phyloP scores from a whole-genome alignment of 2,329 filamentous ascomycete species.

The Aspergillus puulaauensis region DNA sequence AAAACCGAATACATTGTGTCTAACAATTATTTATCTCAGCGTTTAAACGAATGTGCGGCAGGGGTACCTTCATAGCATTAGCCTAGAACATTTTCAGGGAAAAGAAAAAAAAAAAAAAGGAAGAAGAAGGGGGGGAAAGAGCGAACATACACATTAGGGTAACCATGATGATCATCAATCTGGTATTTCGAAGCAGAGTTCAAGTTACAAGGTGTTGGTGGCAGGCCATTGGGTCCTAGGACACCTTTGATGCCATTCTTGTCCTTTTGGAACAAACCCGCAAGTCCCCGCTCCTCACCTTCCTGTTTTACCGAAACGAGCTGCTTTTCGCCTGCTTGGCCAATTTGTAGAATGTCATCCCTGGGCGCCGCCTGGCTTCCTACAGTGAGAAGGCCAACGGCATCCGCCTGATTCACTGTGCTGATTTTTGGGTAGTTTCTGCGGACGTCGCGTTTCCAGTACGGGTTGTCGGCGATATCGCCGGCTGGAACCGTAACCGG shows the following conservation, averaged over 20 bases:
- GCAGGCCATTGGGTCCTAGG: slow-evolving; percentile 74
- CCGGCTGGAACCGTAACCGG: slow-evolving; percentile 80
- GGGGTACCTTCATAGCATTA: slow-evolving; percentile 38
- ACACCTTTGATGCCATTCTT: slow-evolving; percentile 56
- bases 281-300: slow-evolving; percentile 69
- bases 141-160: slow-evolving; percentile 64
- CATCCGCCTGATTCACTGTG: slow-evolving; percentile 78
- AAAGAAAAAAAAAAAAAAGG: not conserved
- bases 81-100: slow-evolving; percentile 22
- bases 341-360: slow-evolving; percentile 72
- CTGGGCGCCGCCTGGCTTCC: slow-evolving; percentile 80
- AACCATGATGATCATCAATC: slow-evolving; percentile 66
- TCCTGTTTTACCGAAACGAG: slow-evolving; percentile 75
- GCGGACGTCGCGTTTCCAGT: slow-evolving; percentile 92
- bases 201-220: slow-evolving; percentile 79
- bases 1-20: slow-evolving; percentile 11
- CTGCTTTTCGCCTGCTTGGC: slow-evolving; percentile 69
- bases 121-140: not conserved
- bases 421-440: slow-evolving; percentile 78
- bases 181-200: slow-evolving; percentile 60
- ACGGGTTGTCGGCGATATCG: slow-evolving; percentile 87
- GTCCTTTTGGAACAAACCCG: slow-evolving; percentile 70
- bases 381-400: slow-evolving; percentile 79
- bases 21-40: not conserved
- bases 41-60: slow-evolving; percentile 47